Evolutionary conservation across 176 grass and related monocot genomes (phyloP).

Genomic region (Oryza rufipogon): DNA sequence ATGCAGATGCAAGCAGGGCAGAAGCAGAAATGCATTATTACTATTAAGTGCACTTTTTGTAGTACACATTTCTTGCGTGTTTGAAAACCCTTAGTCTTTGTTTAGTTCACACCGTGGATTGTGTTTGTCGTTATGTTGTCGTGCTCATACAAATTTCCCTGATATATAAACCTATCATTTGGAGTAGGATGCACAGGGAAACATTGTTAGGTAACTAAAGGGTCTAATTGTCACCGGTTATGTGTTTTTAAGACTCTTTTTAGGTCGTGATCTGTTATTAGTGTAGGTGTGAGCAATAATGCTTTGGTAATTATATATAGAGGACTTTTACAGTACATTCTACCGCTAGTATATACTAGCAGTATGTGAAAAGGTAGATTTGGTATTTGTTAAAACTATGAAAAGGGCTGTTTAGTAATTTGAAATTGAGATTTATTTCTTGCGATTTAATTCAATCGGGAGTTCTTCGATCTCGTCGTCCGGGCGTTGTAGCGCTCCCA

Average conservation of each 20-base stretch:
- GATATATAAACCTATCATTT: not conserved
- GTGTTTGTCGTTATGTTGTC: not conserved
- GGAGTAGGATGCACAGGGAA: not conserved
- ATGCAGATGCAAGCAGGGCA: slow-evolving; percentile 19
- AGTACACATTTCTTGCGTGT: not conserved
- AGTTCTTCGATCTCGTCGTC: too few species aligned
- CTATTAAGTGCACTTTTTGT: not conserved
- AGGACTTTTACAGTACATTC: too few species aligned
- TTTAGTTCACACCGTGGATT: not conserved
- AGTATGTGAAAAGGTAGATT: too few species aligned
- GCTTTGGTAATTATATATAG: not conserved
- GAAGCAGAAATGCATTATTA: not conserved
- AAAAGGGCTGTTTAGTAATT: too few species aligned
- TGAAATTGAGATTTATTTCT: too few species aligned
- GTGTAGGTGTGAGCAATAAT: not conserved
- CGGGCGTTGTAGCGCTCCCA: too few species aligned
- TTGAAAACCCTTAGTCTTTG: not conserved
- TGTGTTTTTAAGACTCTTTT: not conserved
- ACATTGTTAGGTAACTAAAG: not conserved
- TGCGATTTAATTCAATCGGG: too few species aligned
- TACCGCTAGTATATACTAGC: too few species aligned
- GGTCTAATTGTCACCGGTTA: not conserved
- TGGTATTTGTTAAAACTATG: too few species aligned
- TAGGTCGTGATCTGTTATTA: not conserved
- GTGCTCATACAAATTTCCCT: not conserved